Base-by-base conservation (phyloP, 2,329 filamentous ascomycete genomes). In the Pseudocercospora fuligena region DNA sequence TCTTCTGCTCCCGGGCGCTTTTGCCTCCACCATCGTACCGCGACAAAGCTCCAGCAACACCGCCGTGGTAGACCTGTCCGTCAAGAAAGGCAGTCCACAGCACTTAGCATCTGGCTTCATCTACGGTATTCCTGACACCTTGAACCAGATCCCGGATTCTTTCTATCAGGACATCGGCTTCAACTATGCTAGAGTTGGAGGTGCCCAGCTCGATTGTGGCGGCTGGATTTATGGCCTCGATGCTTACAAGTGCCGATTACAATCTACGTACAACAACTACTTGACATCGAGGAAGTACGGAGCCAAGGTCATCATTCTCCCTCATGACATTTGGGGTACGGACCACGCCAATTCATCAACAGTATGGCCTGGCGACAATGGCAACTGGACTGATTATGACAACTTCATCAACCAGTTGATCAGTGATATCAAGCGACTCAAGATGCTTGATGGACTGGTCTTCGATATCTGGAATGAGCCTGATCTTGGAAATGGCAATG, bases 381-480 rank as follows among this genome's bases (percentile, higher is more conserved):
- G 80, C 1, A 75, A 85, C 70, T 87, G 83, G 83, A 74, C 76
- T 1, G 70, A 76, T 21, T 83, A 78, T 69, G 83, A 86, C 60
- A 65, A 68, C 0, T 86, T 83, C 62, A 67, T 84, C 0, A 74
- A 77, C 0, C 77, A 78, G 23, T 72, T 82, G 2, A 73, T 82
- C 25, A 71, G 72, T 0, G 81, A 78, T 60, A 74, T 82, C 11
- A 78, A 76, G 25, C 74, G 72, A 2, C 82, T 82, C 57, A 62
- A 75, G 51, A 77, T 78, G 70, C 66, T 77, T 3, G 69, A 74
- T 0, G 79, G 77, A 0, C 68, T 86, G 0, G 76, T 83, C 0
- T 74, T 83, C 9, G 85, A 87, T 60, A 80, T 85, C 40, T 87
- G 85, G 85, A 87, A 87, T 64, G 85, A 87, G 73, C 82, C 85